Base-by-base conservation (phyloP, 73 alveolate species). In the Paramecium sonneborni region DNA sequence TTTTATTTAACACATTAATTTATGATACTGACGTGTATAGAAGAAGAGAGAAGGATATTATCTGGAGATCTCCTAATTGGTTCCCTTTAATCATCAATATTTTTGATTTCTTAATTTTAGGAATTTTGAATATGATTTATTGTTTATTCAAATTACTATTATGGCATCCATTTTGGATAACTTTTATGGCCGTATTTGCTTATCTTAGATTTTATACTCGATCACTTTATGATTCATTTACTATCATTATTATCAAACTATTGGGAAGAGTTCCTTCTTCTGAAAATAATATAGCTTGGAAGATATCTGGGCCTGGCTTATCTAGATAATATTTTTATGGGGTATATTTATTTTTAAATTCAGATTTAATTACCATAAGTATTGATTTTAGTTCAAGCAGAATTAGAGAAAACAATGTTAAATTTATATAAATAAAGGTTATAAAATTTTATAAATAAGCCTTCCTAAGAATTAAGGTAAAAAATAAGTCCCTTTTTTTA, bases 201-300 rank as follows among this genome's bases (percentile, higher is more conserved):
- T 57, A 57, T 21, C 18, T 57, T 6, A 62, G 84, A 62, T 62
- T 26, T 62, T 72, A 34, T 12, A 9, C 18, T 12, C 30, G 86
- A 72, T 38, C 37, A 1, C 7, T 21, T 7, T 72, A 72, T 72
- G 86, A 72, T 72, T 35, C 6, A 0, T 69, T 69, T 14, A 69
- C 52, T n/a, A 28, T 69, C 11, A 28, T 5, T 8, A 76, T 79
- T 43, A 23, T 79, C 11, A 43, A 23, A 79, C 12, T n/a, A 21
- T 43, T 79, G n/a, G 90, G 90, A 11, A 38, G 90, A 43, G 74
- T 79, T 30, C 90, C 90, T 11, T 11, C 90, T 12, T 10, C 76
- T 3, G 70, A 79, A 24, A 43, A 21, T 15, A 21, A 21, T 20
- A 10, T 79, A 44, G 90, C 90, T 43, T 79, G 90, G 90, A 79